Conservation (phyloP, 768 basidiomycete genomes). For the Trametes coccinea region DNA sequence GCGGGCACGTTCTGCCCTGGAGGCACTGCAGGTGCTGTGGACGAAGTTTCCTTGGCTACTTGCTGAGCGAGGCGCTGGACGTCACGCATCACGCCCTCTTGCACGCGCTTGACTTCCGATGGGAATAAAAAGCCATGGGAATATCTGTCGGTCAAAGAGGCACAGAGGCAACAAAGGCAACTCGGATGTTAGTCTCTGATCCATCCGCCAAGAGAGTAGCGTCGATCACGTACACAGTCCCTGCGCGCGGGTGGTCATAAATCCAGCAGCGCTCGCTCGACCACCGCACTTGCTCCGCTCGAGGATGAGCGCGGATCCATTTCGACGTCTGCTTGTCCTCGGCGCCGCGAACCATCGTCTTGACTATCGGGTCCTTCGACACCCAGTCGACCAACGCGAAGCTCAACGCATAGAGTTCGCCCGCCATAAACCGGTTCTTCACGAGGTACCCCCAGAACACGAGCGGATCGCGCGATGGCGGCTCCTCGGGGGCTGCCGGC, state of each 20-base stretch:
- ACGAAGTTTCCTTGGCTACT: constrained; percentile 8
- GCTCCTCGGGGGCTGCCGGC: constrained; percentile 12
- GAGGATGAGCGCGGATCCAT: constrained; percentile 90
- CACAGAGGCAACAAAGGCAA: background rate
- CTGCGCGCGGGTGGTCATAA: constrained; percentile 94
- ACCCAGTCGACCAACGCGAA: constrained; percentile 89
- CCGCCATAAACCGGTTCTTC: constrained; percentile 93
- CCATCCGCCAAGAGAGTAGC: background rate
- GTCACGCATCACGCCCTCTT: constrained; percentile 52
- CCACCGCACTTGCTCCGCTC: constrained; percentile 80
- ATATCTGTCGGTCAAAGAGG: constrained; percentile 51
- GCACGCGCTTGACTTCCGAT: constrained; percentile 74
- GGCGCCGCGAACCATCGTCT: constrained; percentile 69
- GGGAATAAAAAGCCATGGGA: constrained; percentile 96
- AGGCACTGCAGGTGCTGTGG: constrained; percentile 27
- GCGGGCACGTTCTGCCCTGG: constrained; percentile 35
- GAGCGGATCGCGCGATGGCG: constrained; percentile 53
- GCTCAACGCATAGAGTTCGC: constrained; percentile 88
- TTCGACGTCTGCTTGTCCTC: constrained; percentile 94
- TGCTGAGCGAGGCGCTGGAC: constrained; percentile 39
- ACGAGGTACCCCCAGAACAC: constrained; percentile 91
- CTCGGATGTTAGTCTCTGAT: background rate
- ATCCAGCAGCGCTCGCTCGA: constrained; percentile 94
- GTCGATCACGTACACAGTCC: constrained; percentile 73
- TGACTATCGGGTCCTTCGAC: constrained; percentile 69